These are phyloP conservation scores for Syncephalastrum racemosum DNA, from an alignment of 371 early-diverging fungal genomes.

Conservation along the genomic window DNA sequence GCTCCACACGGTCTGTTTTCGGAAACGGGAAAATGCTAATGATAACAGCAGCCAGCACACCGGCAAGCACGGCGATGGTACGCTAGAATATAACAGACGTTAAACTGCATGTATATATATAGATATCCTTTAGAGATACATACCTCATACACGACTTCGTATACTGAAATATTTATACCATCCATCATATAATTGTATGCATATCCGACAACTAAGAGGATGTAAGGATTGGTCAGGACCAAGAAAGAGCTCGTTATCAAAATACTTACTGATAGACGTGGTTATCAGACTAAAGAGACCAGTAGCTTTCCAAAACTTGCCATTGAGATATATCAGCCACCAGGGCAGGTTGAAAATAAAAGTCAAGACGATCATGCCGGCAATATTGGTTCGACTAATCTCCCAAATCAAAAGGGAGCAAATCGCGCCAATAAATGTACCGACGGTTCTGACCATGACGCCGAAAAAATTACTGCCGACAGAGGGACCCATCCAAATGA, in stretches of 20 bases:
- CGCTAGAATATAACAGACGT: slow-evolving; percentile 15
- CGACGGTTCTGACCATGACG: slow-evolving; percentile 38
- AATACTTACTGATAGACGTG: slow-evolving; percentile 44
- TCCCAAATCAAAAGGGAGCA: slow-evolving; percentile 45
- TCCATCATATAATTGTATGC: slow-evolving; percentile 24
- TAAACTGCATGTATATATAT: neutral
- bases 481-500: slow-evolving; percentile 54
- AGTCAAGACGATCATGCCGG: slow-evolving; percentile 29
- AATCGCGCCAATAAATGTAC: slow-evolving; percentile 44
- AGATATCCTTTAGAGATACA: neutral
- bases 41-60: slow-evolving; percentile 39
- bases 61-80: slow-evolving; percentile 32
- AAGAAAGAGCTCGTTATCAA: neutral
- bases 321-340: slow-evolving; percentile 40
- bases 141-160: slow-evolving; percentile 34
- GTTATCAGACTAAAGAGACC: slow-evolving; percentile 47
- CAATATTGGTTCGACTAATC: slow-evolving; percentile 23
- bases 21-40: slow-evolving; percentile 42
- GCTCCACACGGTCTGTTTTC: slow-evolving; percentile 39
- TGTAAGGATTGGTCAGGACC: neutral
- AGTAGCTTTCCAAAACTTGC: slow-evolving; percentile 46
- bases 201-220: slow-evolving; percentile 37
- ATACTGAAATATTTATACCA: slow-evolving; percentile 24
- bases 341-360: slow-evolving; percentile 44
- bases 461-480: slow-evolving; percentile 51